phyloP scores from a whole-genome alignment of 805 yeast genomes.

The Pichia pseudocactophila region DNA sequence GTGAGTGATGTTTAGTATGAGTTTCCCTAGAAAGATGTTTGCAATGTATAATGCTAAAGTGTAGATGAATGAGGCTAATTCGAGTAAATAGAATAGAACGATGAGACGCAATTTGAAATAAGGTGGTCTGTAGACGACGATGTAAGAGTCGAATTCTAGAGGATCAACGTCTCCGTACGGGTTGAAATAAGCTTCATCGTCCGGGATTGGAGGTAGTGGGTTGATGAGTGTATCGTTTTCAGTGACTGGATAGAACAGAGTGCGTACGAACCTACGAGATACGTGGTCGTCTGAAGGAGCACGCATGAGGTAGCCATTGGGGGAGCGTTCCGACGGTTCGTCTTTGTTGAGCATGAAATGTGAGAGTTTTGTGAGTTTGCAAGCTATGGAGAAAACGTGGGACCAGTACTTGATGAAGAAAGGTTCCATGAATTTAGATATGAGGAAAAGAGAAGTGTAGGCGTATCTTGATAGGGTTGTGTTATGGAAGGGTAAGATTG shows the following conservation, averaged over 20 bases:
- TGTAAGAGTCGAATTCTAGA: constrained; percentile 36
- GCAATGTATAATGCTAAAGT: constrained; percentile 18
- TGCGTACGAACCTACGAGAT: constrained; percentile 52
- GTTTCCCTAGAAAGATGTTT: constrained; percentile 23
- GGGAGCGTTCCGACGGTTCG: constrained; percentile 60
- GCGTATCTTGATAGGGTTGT: constrained; percentile 3
- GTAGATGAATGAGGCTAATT: constrained; percentile 36
- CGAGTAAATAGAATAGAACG: constrained; percentile 34
- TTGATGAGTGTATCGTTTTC: constrained; percentile 58
- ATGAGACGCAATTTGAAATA: constrained; percentile 52
- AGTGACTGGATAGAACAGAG: constrained; percentile 75
- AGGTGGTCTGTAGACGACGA: constrained; percentile 84
- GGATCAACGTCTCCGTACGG: constrained; percentile 30
- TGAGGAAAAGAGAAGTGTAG: constrained; percentile 8
- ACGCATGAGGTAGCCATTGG: constrained; percentile 73
- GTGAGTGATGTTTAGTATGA: neutral
- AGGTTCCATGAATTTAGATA: constrained; percentile 1
- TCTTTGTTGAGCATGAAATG: constrained; percentile 69
- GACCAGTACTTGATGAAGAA: constrained; percentile 38
- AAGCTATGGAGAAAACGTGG: constrained; percentile 43
- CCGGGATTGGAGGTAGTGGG: constrained; percentile 27
- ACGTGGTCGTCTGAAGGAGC: constrained; percentile 82
- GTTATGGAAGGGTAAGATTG: constrained; percentile 23
- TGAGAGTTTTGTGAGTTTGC: constrained; percentile 57
- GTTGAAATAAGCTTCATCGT: constrained; percentile 22